Conservation (phyloP, 371 early-diverging fungal genomes). For the Mortierella sp. region DNA sequence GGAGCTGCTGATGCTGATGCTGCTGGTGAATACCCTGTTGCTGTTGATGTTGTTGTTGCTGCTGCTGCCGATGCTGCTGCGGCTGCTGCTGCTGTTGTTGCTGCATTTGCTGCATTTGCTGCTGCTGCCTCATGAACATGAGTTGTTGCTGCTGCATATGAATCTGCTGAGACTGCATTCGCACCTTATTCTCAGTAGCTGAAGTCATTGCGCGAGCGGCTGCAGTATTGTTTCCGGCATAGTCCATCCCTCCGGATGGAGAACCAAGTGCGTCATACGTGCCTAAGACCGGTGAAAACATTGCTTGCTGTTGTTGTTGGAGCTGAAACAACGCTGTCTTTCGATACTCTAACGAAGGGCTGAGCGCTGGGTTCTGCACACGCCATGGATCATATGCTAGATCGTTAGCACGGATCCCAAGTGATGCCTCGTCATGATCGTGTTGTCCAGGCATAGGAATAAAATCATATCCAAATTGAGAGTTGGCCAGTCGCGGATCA, state of each 20-base stretch:
- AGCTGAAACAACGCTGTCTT: conserved; percentile 34
- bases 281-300: conserved; percentile 15
- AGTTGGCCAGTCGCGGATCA: conserved; percentile 34
- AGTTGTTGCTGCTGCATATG: conserved; percentile 66
- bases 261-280: conserved; percentile 14
- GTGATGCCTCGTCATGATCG: conserved; percentile 47
- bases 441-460: conserved; percentile 35
- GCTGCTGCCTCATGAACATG: conserved; percentile 41
- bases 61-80: conserved; percentile 48
- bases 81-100: conserved; percentile 61
- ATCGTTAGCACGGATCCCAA: conserved; percentile 53
- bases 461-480: conserved; percentile 45
- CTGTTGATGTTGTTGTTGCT: conserved; percentile 57
- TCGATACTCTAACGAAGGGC: conserved; percentile 38
- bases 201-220: conserved; percentile 21
- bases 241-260: conserved; percentile 16
- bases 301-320: conserved; percentile 42
- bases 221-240: conserved; percentile 29
- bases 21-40: conserved; percentile 40
- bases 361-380: conserved; percentile 26
- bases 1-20: conserved; percentile 22
- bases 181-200: conserved; percentile 64
- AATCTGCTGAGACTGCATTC: conserved; percentile 68
- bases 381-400: conserved; percentile 49
- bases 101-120: conserved; percentile 61